Percentiles rank a stretch among this genome's conserved stretches.
Evolutionary conservation across 805 yeast genomes (phyloP).

Genomic region (Soucietia sequanensis): DNA sequence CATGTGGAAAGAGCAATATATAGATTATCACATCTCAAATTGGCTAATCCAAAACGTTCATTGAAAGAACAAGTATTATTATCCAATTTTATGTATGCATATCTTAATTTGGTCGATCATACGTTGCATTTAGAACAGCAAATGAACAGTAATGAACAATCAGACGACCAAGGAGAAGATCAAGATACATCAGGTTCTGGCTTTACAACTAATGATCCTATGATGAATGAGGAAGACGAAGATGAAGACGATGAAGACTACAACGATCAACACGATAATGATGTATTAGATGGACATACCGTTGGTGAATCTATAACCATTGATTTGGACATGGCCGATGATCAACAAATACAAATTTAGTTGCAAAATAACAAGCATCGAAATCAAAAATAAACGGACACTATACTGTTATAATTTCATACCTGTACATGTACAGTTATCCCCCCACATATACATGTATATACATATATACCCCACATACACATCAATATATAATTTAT

Average conservation of each 20-base stretch:
- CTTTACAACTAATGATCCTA: constrained; percentile 8
- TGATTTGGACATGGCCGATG: constrained; percentile 18
- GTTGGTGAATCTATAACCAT: constrained; percentile 15
- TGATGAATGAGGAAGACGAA: constrained; percentile 5
- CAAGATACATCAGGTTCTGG: constrained; percentile 4
- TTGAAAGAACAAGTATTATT: constrained; percentile 87
- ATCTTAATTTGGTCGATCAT: constrained; percentile 90
- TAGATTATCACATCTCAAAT: constrained; percentile 84
- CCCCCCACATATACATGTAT: too few relatives aligned
- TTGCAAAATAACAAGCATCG: too few relatives aligned
- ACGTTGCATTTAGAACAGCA: constrained; percentile 74
- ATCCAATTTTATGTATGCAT: constrained; percentile 97
- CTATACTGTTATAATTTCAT: too few relatives aligned
- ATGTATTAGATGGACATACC: constrained; percentile 7
- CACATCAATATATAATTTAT: too few relatives aligned
- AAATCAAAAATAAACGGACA: too few relatives aligned
- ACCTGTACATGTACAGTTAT: too few relatives aligned
- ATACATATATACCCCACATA: too few relatives aligned
- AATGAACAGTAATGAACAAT: constrained; percentile 17
- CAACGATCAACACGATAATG: constrained; percentile 5
- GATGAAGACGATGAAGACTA: constrained; percentile 5
- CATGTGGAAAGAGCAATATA: constrained; percentile 97
- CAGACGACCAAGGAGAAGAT: constrained; percentile 7
- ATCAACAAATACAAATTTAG: too few relatives aligned
- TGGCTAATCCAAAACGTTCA: constrained; percentile 92